A percentile compares a stretch with the other conserved stretches of the same genome.
Evolutionary conservation across 192 early-diverging fungal genomes (phyloP).

Genomic region (Backusella mclennaniae): DNA sequence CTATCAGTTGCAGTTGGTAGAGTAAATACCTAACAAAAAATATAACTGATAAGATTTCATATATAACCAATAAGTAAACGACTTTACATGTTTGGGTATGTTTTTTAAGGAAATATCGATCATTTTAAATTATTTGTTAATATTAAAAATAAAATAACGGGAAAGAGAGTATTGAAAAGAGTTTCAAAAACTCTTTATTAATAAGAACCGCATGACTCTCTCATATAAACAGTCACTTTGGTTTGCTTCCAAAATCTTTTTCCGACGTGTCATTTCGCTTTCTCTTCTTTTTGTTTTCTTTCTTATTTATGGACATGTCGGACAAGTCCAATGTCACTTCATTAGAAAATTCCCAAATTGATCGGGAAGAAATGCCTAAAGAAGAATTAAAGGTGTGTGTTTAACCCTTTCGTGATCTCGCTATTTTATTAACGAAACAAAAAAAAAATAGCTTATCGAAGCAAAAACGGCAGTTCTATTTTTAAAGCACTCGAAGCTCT

Average conservation of each 20-base stretch:
- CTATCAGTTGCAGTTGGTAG: conserved; percentile 48
- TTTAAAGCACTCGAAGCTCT: conserved; percentile 20
- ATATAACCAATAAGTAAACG: not conserved
- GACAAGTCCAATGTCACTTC: not conserved
- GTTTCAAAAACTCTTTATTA: not conserved
- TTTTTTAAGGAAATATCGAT: conserved; percentile 7
- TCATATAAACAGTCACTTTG: not conserved
- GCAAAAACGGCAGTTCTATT: conserved; percentile 28
- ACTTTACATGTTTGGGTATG: not conserved
- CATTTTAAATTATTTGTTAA: not conserved
- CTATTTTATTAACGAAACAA: not conserved
- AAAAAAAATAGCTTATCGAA: conserved; percentile 20
- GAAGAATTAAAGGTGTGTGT: conserved; percentile 1
- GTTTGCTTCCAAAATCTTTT: not conserved
- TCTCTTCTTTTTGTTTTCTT: not conserved
- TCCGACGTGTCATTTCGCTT: not conserved
- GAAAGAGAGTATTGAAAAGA: not conserved
- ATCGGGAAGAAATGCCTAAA: not conserved
- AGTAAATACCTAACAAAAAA: conserved; percentile 35
- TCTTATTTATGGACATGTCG: conserved; percentile 5
- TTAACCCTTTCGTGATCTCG: not conserved
- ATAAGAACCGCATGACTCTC: not conserved
- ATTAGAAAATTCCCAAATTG: not conserved
- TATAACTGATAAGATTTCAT: not conserved
- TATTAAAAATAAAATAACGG: not conserved